Evolutionary conservation across 1,139 yeast genomes (phyloP).

Genomic region (Scheffersomyces segobiensis): DNA sequence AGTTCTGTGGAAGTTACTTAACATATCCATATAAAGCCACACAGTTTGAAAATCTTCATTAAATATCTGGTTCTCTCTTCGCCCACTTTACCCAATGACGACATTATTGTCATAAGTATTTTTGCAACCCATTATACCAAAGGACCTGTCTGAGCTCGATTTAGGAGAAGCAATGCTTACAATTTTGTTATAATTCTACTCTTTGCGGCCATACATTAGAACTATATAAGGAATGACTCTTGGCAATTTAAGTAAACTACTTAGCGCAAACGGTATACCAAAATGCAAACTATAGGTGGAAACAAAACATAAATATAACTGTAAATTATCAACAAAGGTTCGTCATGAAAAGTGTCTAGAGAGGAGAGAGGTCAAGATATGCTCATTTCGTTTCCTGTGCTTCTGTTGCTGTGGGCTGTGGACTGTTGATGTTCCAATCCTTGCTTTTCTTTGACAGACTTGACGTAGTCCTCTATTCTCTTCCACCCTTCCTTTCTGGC

Average conservation of each 20-base stretch:
- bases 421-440: slow-evolving; percentile 1
- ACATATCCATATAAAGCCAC: too few relatives aligned
- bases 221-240: neutral
- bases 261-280: neutral
- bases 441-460: slow-evolving; percentile 20
- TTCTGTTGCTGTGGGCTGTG: neutral
- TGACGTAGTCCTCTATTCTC: slow-evolving; percentile 64
- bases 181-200: too few relatives aligned
- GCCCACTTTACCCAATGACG: too few relatives aligned
- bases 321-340: neutral
- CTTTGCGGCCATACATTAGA: neutral
- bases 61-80: too few relatives aligned
- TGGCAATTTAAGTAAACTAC: neutral
- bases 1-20: too few relatives aligned
- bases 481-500: slow-evolving; percentile 77
- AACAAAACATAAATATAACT: neutral
- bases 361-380: neutral
- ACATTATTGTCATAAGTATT: too few relatives aligned
- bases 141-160: too few relatives aligned
- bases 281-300: neutral
- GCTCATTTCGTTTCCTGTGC: slow-evolving; percentile 2
- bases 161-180: too few relatives aligned
- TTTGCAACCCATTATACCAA: too few relatives aligned
- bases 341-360: neutral
- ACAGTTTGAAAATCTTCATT: too few relatives aligned